Percentiles rank a stretch among this genome's conserved stretches.
These are phyloP conservation scores for Secale cereale DNA, from an alignment of 176 grass and related monocot species.

Conservation along the genomic window DNA sequence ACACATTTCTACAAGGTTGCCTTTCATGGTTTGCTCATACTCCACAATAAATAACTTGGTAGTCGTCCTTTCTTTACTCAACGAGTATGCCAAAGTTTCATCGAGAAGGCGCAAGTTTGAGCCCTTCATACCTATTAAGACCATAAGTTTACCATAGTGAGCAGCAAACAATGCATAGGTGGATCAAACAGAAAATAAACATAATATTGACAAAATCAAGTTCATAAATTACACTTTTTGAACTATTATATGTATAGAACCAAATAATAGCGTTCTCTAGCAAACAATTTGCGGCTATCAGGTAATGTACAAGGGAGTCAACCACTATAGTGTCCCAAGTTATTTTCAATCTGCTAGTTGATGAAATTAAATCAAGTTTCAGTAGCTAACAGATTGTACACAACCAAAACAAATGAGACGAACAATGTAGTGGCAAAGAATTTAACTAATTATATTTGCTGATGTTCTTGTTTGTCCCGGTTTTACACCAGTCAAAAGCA, in stretches of 20 bases:
- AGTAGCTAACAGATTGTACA: not conserved
- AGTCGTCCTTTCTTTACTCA: constrained; percentile 40
- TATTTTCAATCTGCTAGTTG: not conserved
- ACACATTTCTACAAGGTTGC: constrained; percentile 27
- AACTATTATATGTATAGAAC: not conserved
- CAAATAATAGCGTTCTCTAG: not conserved
- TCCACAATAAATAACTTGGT: constrained; percentile 42
- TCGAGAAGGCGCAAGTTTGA: constrained; percentile 39
- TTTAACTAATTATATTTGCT: not conserved
- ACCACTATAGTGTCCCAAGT: not conserved
- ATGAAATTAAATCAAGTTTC: not conserved
- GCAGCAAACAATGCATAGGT: not conserved
- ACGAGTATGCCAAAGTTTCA: constrained; percentile 38
- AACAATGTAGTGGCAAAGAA: not conserved
- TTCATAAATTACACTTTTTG: not conserved
- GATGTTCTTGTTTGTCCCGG: not conserved
- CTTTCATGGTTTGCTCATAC: constrained; percentile 20
- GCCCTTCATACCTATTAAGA: constrained; percentile 31
- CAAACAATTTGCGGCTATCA: not conserved
- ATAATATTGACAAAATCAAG: not conserved
- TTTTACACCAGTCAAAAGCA: not conserved
- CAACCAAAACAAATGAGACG: not conserved
- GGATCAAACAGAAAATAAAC: not conserved
- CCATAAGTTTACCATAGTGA: not conserved
- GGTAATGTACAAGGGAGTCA: not conserved